Conservation (phyloP, 1,284 basidiomycete species). For the Inonotus obliquus region DNA sequence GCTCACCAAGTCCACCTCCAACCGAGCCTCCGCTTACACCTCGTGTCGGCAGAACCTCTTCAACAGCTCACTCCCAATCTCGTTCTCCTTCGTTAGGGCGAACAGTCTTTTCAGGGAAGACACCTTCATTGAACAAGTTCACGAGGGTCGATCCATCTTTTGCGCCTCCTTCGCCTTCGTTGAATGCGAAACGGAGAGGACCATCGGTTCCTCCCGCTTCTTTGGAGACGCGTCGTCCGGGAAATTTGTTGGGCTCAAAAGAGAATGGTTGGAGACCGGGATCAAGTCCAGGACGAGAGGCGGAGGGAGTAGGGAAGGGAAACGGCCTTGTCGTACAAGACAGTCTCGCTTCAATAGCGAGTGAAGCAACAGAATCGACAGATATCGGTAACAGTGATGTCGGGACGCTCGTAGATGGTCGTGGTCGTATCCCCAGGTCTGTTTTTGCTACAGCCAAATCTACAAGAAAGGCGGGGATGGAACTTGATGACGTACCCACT, state of each 20-base stretch:
- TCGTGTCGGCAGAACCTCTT: neutral
- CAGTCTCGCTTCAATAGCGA: neutral
- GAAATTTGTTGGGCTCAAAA: neutral
- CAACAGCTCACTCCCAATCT: neutral
- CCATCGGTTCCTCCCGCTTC: neutral
- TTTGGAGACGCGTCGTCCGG: neutral
- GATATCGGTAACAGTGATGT: neutral
- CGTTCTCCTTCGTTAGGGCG: conserved; percentile 3
- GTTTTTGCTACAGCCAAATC: neutral
- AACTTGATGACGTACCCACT: neutral
- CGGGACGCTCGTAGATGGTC: neutral
- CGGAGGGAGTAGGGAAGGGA: neutral
- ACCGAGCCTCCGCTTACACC: conserved; percentile 14
- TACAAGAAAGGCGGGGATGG: too few relatives aligned
- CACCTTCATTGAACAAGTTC: conserved; percentile 35
- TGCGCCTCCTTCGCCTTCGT: conserved; percentile 31
- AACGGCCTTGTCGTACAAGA: neutral
- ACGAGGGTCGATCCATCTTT: conserved; percentile 39
- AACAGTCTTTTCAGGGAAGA: conserved; percentile 6
- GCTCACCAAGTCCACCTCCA: neutral
- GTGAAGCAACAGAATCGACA: neutral
- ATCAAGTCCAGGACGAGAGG: neutral
- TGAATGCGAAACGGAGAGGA: conserved; percentile 3
- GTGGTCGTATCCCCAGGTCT: neutral
- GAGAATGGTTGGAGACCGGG: too few relatives aligned